Evolutionary conservation across 2,329 filamentous ascomycete species (phyloP).

Genomic region (Pestalotiopsis sp.): DNA sequence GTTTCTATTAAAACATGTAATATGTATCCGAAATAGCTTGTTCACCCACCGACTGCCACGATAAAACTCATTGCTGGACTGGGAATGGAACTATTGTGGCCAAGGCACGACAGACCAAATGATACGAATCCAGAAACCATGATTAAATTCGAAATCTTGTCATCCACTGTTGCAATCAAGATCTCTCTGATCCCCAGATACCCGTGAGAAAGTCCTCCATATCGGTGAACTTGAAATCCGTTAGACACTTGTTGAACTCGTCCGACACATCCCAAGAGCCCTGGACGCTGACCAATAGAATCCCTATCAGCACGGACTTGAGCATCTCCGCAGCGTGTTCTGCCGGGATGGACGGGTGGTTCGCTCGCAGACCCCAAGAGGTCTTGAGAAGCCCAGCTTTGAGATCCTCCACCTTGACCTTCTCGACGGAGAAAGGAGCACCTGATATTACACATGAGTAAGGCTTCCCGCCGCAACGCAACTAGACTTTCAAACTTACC

Average conservation of each 20-base stretch:
- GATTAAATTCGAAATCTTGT: too few relatives aligned
- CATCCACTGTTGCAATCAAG: neutral
- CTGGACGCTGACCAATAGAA: conserved; percentile 38
- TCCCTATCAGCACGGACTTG: conserved; percentile 39
- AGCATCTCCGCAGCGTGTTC: conserved; percentile 34
- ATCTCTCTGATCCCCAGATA: conserved; percentile 34
- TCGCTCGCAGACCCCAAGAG: conserved; percentile 37
- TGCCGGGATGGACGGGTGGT: conserved; percentile 30
- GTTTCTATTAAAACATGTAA: neutral
- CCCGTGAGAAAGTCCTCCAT: conserved; percentile 41
- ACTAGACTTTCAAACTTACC: conserved; percentile 21
- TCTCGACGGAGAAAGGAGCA: conserved; percentile 39
- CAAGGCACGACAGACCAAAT: neutral
- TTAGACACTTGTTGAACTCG: conserved; percentile 44
- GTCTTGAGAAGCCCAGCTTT: conserved; percentile 39
- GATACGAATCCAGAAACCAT: too few relatives aligned
- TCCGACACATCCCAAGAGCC: conserved; percentile 44
- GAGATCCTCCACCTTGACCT: conserved; percentile 47
- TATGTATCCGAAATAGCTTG: neutral
- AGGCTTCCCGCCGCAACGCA: neutral
- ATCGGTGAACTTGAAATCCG: conserved; percentile 40
- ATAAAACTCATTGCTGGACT: neutral
- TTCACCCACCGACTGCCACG: neutral
- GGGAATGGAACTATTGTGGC: neutral
- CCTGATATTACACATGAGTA: conserved; percentile 25